Percentiles rank a stretch among this genome's conserved stretches.
These are phyloP conservation scores for Daldinia grandis DNA, from an alignment of 495 filamentous ascomycete species.

Conservation along the genomic window DNA sequence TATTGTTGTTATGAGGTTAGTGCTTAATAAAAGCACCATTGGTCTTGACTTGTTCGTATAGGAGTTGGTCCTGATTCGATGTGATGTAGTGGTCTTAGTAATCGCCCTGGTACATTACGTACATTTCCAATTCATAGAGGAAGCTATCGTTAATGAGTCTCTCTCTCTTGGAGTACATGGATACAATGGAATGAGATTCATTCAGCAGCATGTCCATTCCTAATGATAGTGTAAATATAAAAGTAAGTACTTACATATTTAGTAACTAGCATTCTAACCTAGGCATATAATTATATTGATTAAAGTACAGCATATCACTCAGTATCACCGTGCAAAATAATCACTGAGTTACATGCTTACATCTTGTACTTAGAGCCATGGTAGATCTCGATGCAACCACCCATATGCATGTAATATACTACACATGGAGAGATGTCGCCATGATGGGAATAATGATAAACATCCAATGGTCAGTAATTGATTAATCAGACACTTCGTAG, in stretches of 20 bases:
- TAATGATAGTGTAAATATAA: too few relatives aligned
- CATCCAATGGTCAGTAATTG: constrained; percentile 4
- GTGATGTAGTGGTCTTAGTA: constrained; percentile 15
- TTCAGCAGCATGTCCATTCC: background rate
- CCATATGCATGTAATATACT: constrained; percentile 9
- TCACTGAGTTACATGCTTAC: background rate
- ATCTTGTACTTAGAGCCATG: background rate
- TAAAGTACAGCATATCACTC: too few relatives aligned
- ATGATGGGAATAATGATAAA: background rate
- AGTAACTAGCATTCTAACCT: too few relatives aligned
- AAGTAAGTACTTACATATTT: background rate
- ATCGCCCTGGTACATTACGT: constrained; percentile 29
- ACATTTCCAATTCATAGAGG: background rate
- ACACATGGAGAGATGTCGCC: background rate
- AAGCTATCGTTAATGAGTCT: background rate
- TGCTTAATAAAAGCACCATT: constrained; percentile 20
- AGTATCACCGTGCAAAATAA: background rate
- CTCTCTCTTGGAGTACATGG: background rate
- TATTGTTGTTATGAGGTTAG: background rate
- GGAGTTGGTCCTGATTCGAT: background rate
- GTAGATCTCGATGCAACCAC: constrained; percentile 12
- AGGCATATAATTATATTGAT: too few relatives aligned
- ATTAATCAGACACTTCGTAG: constrained; percentile 20
- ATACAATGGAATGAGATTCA: background rate
- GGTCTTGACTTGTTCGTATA: constrained; percentile 34